A percentile compares a stretch with the other conserved stretches of the same genome.
Conservation (phyloP, 2,329 filamentous ascomycete genomes). For the Fusarium pseudonygamai region DNA sequence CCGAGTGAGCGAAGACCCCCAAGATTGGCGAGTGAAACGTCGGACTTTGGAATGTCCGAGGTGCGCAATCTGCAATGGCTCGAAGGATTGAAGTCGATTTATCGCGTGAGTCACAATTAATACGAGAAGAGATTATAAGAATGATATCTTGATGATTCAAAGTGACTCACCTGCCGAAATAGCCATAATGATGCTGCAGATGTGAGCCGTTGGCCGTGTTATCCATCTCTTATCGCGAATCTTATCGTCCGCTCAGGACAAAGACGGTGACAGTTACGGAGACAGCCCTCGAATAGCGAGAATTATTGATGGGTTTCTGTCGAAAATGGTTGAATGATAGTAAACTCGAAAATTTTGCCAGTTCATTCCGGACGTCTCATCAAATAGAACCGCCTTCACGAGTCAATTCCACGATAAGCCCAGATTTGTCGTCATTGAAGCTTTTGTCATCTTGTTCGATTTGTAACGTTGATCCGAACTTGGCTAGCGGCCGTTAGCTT, state of each 20-base stretch:
- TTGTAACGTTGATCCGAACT: neutral
- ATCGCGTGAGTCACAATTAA: constrained; percentile 2
- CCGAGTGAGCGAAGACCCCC: neutral
- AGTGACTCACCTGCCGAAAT: constrained; percentile 8
- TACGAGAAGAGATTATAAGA: neutral
- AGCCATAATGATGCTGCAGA: neutral
- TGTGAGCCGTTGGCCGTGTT: neutral
- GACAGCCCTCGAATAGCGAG: too few species aligned
- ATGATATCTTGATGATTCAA: neutral
- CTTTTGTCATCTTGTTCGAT: constrained; percentile 19
- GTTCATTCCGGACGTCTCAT: neutral
- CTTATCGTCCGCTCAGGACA: neutral
- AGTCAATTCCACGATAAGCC: neutral
- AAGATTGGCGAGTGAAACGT: neutral
- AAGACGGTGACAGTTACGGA: neutral
- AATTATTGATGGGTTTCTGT: too few species aligned
- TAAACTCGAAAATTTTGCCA: fast-evolving
- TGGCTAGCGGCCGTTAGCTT: constrained; percentile 13
- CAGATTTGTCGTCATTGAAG: neutral
- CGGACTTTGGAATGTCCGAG: constrained; percentile 11
- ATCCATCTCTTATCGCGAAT: neutral
- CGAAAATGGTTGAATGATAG: too few species aligned
- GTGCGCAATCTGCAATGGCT: neutral
- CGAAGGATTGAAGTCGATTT: neutral
- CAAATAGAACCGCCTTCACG: too few species aligned